A percentile compares a stretch with the other conserved stretches of the same genome.
These are phyloP conservation scores for Incumbomyces lentus DNA, from an alignment of 2,329 filamentous ascomycete species.

Conservation along the genomic window DNA sequence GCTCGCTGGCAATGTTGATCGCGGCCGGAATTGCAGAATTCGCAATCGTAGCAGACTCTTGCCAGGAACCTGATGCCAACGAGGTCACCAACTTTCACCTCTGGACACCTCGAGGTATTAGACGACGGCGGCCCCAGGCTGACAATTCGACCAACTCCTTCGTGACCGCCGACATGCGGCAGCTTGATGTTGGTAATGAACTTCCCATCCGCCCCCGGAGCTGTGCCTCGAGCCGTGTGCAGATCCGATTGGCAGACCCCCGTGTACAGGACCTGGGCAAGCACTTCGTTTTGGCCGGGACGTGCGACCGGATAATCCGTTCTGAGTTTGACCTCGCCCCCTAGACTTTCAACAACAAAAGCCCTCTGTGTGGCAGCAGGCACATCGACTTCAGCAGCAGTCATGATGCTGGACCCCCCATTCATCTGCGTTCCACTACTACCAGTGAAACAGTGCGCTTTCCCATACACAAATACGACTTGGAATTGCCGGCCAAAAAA, in stretches of 20 bases:
- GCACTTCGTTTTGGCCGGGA: constrained; percentile 32
- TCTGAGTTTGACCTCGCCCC: constrained; percentile 31
- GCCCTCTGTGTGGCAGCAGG: constrained; percentile 26
- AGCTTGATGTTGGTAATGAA: constrained; percentile 37
- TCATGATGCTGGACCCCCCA: too few relatives aligned
- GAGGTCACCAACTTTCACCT: constrained; percentile 29
- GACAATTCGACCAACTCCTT: constrained; percentile 35
- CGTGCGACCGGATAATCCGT: constrained; percentile 33
- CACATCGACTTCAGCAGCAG: too few relatives aligned
- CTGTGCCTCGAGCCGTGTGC: constrained; percentile 32
- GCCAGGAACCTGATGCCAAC: constrained; percentile 37
- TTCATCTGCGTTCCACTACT: too few relatives aligned
- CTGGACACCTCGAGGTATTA: constrained; percentile 7
- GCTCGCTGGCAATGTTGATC: constrained; percentile 34
- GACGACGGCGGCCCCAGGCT: constrained; percentile 26
- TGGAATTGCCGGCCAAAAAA: too few relatives aligned
- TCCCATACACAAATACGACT: too few relatives aligned
- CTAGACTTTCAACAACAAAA: constrained; percentile 32
- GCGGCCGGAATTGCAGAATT: constrained; percentile 32
- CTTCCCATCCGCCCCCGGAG: constrained; percentile 28
- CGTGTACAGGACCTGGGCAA: constrained; percentile 36
- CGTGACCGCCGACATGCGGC: constrained; percentile 37
- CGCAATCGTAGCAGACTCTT: constrained; percentile 34
- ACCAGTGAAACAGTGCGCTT: too few relatives aligned
- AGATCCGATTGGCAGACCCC: constrained; percentile 38